These are phyloP conservation scores for Dendrocalamus sinicus DNA, from an alignment of 176 grass and related monocot species.

Conservation along the genomic window DNA sequence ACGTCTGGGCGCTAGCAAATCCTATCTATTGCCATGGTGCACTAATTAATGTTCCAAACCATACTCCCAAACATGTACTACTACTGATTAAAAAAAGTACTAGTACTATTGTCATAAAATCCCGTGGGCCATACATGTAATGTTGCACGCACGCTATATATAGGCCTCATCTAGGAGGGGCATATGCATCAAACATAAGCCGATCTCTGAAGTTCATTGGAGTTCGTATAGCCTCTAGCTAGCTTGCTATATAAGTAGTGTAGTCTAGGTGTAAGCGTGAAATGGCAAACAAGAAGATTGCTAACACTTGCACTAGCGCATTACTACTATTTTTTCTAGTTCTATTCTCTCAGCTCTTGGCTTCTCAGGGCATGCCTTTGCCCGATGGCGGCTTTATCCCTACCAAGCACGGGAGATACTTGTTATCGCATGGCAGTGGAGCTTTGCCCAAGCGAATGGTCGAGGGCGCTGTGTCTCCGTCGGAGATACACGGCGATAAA, in stretches of 20 bases:
- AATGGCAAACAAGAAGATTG: slow-evolving; percentile 31
- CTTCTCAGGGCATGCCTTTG: slow-evolving; percentile 33
- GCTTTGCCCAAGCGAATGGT: slow-evolving; percentile 11
- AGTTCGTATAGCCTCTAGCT: neutral
- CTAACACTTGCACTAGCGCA: neutral
- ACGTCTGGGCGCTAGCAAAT: too few species aligned
- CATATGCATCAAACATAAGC: neutral
- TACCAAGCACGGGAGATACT: slow-evolving; percentile 3
- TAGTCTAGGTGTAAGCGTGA: neutral
- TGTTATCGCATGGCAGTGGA: slow-evolving; percentile 27
- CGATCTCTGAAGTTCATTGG: neutral
- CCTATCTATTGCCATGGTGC: too few species aligned
- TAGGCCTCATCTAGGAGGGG: neutral
- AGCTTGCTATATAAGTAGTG: neutral
- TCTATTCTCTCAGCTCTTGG: neutral
- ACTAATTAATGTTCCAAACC: neutral
- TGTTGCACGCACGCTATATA: slow-evolving; percentile 2
- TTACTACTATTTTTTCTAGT: slow-evolving; percentile 31
- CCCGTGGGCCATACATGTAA: too few species aligned
- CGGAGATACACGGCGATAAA: neutral
- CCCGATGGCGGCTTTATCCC: neutral
- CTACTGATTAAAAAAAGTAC: neutral
- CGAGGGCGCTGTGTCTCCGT: neutral
- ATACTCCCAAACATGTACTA: neutral
- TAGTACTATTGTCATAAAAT: too few species aligned